A percentile compares a stretch with the other conserved stretches of the same genome.
These are phyloP conservation scores for Neofusicoccum sp. DNA, from an alignment of 2,329 filamentous ascomycete genomes.

Conservation along the genomic window DNA sequence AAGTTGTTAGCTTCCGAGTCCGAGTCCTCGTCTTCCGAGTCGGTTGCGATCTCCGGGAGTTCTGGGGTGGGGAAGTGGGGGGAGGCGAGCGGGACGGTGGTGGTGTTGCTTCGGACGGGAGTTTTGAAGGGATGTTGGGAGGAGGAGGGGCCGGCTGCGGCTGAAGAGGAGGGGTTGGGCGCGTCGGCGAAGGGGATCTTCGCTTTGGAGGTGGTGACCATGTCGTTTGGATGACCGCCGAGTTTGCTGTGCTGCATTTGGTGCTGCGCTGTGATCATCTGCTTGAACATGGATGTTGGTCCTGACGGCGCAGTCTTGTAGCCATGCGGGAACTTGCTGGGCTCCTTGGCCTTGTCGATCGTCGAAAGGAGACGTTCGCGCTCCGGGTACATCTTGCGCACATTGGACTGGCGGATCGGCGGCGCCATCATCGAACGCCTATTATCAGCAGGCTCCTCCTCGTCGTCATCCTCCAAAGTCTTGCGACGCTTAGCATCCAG, in stretches of 20 bases:
- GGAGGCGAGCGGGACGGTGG: conserved; percentile 68
- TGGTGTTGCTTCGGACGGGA: conserved; percentile 48
- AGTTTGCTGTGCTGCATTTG: conserved; percentile 63
- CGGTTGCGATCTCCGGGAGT: conserved; percentile 91
- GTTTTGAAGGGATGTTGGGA: conserved; percentile 60
- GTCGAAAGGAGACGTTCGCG: conserved; percentile 18
- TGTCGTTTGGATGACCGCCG: conserved; percentile 69
- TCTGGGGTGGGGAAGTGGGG: conserved; percentile 88
- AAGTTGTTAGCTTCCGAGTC: conserved; percentile 45
- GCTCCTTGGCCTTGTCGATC: conserved; percentile 40
- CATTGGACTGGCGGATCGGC: conserved; percentile 77
- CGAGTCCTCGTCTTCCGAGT: conserved; percentile 78
- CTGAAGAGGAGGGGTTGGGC: conserved; percentile 42
- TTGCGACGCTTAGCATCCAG: conserved; percentile 76
- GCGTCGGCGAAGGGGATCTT: conserved; percentile 84
- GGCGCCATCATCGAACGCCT: conserved; percentile 72
- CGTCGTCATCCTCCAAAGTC: conserved; percentile 62
- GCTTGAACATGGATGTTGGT: conserved; percentile 58
- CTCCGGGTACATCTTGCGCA: conserved; percentile 61
- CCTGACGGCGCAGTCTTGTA: conserved; percentile 59
- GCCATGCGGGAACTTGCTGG: conserved; percentile 61
- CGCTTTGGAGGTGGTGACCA: conserved; percentile 84
- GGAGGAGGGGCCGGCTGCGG: conserved; percentile 9
- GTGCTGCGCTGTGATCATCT: conserved; percentile 65
- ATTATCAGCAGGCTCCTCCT: conserved; percentile 60